Evolutionary conservation across 306 rosid species (phyloP), one percentile per base, ranked within the genome.

Genomic region (Hylodesmum podocarpum): DNA sequence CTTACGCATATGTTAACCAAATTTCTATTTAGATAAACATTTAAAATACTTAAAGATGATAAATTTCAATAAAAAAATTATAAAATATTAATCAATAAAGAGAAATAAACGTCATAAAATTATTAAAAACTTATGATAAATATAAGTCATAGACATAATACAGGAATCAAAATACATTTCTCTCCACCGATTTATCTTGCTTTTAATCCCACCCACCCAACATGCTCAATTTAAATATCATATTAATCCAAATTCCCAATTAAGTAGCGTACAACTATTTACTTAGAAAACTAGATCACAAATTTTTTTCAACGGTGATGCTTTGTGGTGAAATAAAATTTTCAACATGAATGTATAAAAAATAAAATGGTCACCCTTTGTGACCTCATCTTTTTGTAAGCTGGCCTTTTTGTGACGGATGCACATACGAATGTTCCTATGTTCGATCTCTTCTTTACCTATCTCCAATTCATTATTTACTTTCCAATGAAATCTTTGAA

Each of bases 401-500:
- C 15, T 72, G 29, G 31, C 36, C n/a, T 41, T 28, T 64, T 43
- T 66, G 57, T 44, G 75, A 80, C 44, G 81, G 66, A 84, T 69
- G 70, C 66, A 82, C 83, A 64, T 3, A 78, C 78, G 54, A 77
- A 84, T 84, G 89, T 68, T 77, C 39, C 21, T 29, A 75, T 72
- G 33, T n/a, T n/a, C 61, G 79, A 72, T 68, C 57, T 18, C 73
- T 44, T 62, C 53, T 73, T 83, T 73, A 66, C 78, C 76, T 41
- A 67, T 61, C 39, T 40, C 53, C 82, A 80, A 66, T 87, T 72
- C 66, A 75, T 58, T 78, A 79, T 70, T 86, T 83, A 81, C 89
- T 83, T 90, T 83, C 89, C 94, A 83, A 90, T 80, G 86, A 94
- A 86, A 91, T 90, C 95, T 94, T 78, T 82, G 74, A 94, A 88